Base-by-base conservation (phyloP, 192 early-diverging fungal species). In the Pecoramyces ruminantium region DNA sequence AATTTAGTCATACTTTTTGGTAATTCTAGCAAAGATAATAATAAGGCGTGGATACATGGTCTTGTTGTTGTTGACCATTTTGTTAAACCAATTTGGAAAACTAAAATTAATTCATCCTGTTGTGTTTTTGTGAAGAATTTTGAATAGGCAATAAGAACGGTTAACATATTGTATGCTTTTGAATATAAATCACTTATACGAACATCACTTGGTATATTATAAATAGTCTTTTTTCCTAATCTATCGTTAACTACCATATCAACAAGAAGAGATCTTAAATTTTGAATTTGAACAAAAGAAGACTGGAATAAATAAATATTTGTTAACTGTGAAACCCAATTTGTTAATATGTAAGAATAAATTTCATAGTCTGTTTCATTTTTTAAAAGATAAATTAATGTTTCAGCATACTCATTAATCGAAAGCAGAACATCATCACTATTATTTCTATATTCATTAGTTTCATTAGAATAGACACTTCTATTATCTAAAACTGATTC, bases 21-120 rank as follows among this genome's bases (percentile, higher is more conserved):
- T 16, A 98, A 83, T 83, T 97, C 78, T 21, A 78, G 88, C 81
- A 96, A 92, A 29, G 92, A 91, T 15, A 96, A 84, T 28, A 88
- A 92, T 29, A 98, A 87, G 6, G 92, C 91, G 77, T 97, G 91
- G 38, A 97, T 90, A 83, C 95, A 97, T 30, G 89, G 88, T 82
- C 92, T 92, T 18, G 95, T 92, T 21, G 92, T 91, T 8, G 86
- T 86, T 11, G 92, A 89, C 81, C 93, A 90, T 18, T 89, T 87
- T 13, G 87, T 87, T 79, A 97, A 86, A 6, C 96, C 96, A 29
- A 88, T 84, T 38, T 91, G 88, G 82, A 98, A 94, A 4, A 93
- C 87, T 30, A 83, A 79, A 18, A 96, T 89, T 11, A 97, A 86
- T 40, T 89, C 87, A 78, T 96, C 93, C 78, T 92, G 86, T 9